A percentile compares a stretch with the other conserved stretches of the same genome.
Evolutionary conservation across 208 protist genomes (phyloP).

Genomic region (Crithidia acanthocephali): DNA sequence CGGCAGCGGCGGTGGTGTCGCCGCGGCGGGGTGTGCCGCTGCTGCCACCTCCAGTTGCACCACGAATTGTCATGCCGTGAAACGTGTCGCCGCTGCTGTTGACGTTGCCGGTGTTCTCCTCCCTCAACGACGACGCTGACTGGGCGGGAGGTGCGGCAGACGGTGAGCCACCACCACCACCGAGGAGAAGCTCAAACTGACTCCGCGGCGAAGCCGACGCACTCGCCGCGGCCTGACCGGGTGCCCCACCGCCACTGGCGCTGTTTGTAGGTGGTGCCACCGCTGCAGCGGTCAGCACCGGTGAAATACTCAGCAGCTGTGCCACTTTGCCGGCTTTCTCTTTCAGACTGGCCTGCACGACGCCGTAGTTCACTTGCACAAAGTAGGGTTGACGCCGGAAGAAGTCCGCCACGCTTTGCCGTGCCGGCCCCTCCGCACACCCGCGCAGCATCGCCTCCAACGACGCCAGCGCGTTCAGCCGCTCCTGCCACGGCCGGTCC

Average conservation of each 20-base stretch:
- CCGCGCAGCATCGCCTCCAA: constrained; percentile 51
- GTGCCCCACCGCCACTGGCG: neutral
- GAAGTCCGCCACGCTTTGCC: neutral
- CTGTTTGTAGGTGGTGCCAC: neutral
- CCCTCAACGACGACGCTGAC: neutral
- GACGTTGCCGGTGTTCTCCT: neutral
- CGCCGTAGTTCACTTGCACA: constrained; percentile 44
- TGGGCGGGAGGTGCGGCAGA: neutral
- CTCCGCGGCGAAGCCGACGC: neutral
- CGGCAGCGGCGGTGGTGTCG: neutral
- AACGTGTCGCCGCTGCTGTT: constrained; percentile 3
- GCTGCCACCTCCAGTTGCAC: neutral
- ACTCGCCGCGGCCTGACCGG: neutral
- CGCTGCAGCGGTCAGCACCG: neutral
- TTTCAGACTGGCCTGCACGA: constrained; percentile 53
- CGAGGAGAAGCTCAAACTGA: constrained; percentile 4
- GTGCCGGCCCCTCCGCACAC: neutral
- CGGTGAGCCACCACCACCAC: neutral
- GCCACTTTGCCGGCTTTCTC: constrained; percentile 47
- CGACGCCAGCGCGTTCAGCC: constrained; percentile 52
- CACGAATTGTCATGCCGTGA: constrained; percentile 13
- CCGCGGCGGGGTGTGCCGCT: neutral
- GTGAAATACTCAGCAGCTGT: constrained; percentile 32
- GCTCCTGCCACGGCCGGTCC: constrained; percentile 51
- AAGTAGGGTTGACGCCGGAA: constrained; percentile 5